Percentiles rank a stretch among this genome's conserved stretches.
phyloP scores from a whole-genome alignment of 176 grass and related monocot genomes.

The Typha latifolia region DNA sequence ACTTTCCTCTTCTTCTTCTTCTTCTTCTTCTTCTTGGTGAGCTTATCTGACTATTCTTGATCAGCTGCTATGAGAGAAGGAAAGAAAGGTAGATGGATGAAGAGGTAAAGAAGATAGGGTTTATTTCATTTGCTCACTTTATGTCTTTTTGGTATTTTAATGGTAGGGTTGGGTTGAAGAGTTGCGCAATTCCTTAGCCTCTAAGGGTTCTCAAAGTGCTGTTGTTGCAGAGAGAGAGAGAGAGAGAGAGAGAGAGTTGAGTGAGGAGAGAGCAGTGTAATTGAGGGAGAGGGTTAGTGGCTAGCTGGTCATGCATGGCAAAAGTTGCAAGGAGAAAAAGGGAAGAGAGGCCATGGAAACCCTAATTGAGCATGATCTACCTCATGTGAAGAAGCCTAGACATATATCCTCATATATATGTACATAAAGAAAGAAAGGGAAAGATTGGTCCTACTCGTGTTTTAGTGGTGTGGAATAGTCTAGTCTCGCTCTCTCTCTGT shows the following conservation, averaged over 20 bases:
- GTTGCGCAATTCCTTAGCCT: slow-evolving; percentile 26
- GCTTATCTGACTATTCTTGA: slow-evolving; percentile 24
- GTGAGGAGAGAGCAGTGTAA: background rate
- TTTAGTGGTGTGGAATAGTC: too few species aligned
- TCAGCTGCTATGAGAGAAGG: slow-evolving; percentile 14
- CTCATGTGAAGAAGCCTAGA: background rate
- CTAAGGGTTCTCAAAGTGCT: slow-evolving; percentile 19
- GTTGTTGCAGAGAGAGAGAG: background rate
- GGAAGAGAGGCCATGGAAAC: background rate
- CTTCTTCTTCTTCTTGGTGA: slow-evolving; percentile 39
- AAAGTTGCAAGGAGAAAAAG: background rate
- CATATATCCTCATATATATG: too few species aligned
- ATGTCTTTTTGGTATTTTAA: slow-evolving; percentile 19
- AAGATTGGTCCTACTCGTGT: too few species aligned
- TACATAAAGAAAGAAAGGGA: too few species aligned
- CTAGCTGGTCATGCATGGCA: background rate
- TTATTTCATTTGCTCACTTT: slow-evolving; percentile 8
- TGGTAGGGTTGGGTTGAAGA: background rate
- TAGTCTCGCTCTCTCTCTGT: too few species aligned
- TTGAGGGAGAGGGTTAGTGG: background rate
- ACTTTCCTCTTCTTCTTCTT: slow-evolving; percentile 55
- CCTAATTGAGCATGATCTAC: background rate
- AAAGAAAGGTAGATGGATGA: slow-evolving; percentile 12
- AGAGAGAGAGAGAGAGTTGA: background rate
- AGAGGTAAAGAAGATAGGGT: slow-evolving; percentile 45